Evolutionary conservation across 164 flowering plant genomes (phyloP), one percentile per base, ranked within the genome.

Genomic region (Nymphaea colorata): DNA sequence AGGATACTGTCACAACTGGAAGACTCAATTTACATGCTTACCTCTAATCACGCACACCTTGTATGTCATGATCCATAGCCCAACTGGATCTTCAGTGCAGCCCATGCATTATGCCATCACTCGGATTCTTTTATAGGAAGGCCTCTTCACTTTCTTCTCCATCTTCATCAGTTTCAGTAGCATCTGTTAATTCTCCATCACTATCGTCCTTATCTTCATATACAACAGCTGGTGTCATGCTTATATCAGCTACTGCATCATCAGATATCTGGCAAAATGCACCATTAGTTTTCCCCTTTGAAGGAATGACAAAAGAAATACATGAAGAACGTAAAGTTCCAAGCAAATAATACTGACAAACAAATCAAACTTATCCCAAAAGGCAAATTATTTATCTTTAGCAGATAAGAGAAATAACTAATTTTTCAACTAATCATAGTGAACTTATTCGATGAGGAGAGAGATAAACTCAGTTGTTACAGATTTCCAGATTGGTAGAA

Each of bases 131-230:
- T 47, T 47, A 47, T 7, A 3, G 55, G 55, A 47, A 47, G 11
- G 55, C 55, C 55, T 12, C 55, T 47, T 47, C 89, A 69, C 70
- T 69, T 64, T 59, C 84, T 45, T 77, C 74, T 14, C 63, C 74
- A 16, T 80, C 87, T 65, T 78, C 66, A 69, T 85, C 88, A 4
- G 86, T 83, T 59, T 90, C 95, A 88, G 85, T 82, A 41, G 83
- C 85, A 62, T 80, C 89, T 10, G 83, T 70, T 64, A 80, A 83
- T 36, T 83, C 86, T 70, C 82, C 91, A 41, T 82, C 92, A 63
- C 86, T 83, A 5, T 80, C 85, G 74, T 82, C 88, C 6, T 75
- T 75, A 69, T 87, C 96, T 74, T 91, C 88, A 15, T 71, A 93
- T 14, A 91, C 76, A 53, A 82, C 66, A 0, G 96, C 91, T 0